Conservation (phyloP, 805 yeast species). For the Wickerhamiella vanderwaltii region DNA sequence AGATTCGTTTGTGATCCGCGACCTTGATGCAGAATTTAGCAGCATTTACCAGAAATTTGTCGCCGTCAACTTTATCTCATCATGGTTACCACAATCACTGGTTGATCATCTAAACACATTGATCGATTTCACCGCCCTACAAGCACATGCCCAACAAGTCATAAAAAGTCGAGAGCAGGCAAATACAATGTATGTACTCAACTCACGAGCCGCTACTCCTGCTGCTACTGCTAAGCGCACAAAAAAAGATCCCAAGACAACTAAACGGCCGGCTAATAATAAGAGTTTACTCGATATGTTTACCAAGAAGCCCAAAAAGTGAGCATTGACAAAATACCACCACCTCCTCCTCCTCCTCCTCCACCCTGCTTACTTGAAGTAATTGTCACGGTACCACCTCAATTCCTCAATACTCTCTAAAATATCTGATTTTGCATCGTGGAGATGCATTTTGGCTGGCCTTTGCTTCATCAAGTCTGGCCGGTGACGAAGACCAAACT, state of each 20-base stretch:
- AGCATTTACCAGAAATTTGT: constrained; percentile 14
- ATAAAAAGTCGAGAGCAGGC: constrained; percentile 9
- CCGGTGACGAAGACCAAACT: constrained; percentile 70
- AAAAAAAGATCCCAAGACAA: constrained; percentile 13
- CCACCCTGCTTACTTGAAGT: neutral
- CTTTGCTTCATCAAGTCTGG: constrained; percentile 41
- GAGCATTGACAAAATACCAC: neutral
- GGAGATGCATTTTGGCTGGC: constrained; percentile 58
- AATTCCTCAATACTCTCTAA: constrained; percentile 78
- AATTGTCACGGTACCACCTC: constrained; percentile 60
- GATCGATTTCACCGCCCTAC: constrained; percentile 22
- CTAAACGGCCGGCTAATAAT: constrained; percentile 22
- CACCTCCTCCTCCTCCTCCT: neutral
- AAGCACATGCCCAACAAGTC: constrained; percentile 15
- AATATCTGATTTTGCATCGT: constrained; percentile 84
- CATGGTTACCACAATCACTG: constrained; percentile 19
- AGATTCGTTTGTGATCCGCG: neutral
- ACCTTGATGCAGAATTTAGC: constrained; percentile 15
- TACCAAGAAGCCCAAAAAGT: constrained; percentile 17
- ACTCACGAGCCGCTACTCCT: constrained; percentile 8
- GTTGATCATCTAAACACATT: constrained; percentile 15
- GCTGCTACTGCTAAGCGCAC: constrained; percentile 11
- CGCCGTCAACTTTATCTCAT: constrained; percentile 20
- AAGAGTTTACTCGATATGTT: constrained; percentile 28
- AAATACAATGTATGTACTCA: constrained; percentile 5